These are phyloP conservation scores for Trichoderma koningii DNA, from an alignment of 2,329 filamentous ascomycete species.

Conservation along the genomic window DNA sequence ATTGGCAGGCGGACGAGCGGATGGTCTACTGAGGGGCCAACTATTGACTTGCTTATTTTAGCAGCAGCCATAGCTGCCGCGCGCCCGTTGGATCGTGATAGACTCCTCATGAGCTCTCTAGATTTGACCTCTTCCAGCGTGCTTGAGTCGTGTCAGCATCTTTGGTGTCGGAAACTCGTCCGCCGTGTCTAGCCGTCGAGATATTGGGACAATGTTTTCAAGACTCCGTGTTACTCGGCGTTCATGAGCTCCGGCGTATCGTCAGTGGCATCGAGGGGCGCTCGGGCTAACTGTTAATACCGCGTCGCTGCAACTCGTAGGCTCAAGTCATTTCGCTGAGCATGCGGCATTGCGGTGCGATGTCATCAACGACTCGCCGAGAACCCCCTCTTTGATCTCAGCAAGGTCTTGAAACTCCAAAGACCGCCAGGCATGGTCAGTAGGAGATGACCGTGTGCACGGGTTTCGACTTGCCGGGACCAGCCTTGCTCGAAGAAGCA, in stretches of 20 bases:
- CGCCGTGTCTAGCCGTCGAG: neutral
- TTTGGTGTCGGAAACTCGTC: neutral
- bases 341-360: neutral
- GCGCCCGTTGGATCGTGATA: neutral
- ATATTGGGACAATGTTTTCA: no score
- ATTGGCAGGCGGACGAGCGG: constrained; percentile 5
- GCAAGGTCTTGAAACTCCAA: neutral
- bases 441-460: neutral
- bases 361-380: neutral
- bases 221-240: no score
- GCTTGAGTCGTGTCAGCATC: constrained; percentile 12
- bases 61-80: neutral
- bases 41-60: neutral
- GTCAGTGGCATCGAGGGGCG: no score
- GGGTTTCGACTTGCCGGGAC: neutral
- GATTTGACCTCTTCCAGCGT: neutral
- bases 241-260: no score
- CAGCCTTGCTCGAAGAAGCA: neutral
- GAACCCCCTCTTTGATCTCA: neutral
- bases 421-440: neutral
- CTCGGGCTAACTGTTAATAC: no score
- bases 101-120: neutral
- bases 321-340: neutral
- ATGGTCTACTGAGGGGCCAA: neutral
- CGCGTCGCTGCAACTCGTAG: no score